phyloP scores from a whole-genome alignment of 805 yeast species.

The Starmerella apis region DNA sequence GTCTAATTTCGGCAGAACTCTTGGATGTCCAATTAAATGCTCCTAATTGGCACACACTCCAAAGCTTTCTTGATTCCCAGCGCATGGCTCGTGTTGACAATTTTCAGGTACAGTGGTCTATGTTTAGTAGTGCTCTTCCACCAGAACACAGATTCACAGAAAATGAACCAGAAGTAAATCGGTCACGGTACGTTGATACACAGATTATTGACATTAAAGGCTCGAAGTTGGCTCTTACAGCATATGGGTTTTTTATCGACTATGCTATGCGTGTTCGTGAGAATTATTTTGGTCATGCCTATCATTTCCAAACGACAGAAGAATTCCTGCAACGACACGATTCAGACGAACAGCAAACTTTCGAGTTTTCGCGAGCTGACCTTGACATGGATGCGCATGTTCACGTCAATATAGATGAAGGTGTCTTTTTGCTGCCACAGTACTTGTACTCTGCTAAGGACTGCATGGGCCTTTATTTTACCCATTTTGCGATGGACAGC shows the following conservation, averaged over 20 bases:
- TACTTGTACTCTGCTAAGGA: constrained; percentile 55
- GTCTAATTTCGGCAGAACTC: constrained; percentile 36
- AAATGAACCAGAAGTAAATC: constrained; percentile 35
- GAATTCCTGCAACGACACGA: constrained; percentile 41
- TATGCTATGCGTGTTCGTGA: constrained; percentile 68
- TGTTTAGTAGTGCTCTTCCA: constrained; percentile 41
- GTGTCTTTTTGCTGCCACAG: constrained; percentile 63
- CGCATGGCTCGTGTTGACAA: constrained; percentile 59
- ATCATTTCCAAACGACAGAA: constrained; percentile 75
- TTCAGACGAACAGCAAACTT: neutral
- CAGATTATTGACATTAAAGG: constrained; percentile 56
- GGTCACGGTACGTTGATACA: constrained; percentile 38
- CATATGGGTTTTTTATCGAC: constrained; percentile 69
- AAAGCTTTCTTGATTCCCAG: constrained; percentile 53
- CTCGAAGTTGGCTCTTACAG: constrained; percentile 53
- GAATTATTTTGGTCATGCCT: constrained; percentile 80
- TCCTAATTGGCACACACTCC: constrained; percentile 87
- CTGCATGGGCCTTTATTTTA: constrained; percentile 53
- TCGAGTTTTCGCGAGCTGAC: constrained; percentile 27
- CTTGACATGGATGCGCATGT: constrained; percentile 74
- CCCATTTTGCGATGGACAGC: constrained; percentile 62
- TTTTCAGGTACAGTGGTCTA: constrained; percentile 54
- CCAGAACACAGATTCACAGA: constrained; percentile 35
- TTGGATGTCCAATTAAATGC: constrained; percentile 58
- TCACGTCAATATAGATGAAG: constrained; percentile 57